phyloP scores from a whole-genome alignment of 306 rosid species.

The Acmispon strigosus region DNA sequence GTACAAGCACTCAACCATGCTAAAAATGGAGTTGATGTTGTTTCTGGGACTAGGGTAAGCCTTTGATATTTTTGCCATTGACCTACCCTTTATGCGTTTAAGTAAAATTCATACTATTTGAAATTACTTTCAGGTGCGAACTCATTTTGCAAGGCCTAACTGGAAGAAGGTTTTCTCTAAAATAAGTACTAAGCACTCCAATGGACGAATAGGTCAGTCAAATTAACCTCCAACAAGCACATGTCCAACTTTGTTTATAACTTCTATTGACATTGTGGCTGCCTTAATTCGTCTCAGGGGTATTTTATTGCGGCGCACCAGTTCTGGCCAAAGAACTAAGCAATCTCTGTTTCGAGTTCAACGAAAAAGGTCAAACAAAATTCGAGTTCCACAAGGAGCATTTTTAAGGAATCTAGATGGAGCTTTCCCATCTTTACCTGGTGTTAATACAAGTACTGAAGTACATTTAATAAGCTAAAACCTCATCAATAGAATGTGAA shows the following conservation, averaged over 20 bases:
- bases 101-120: not conserved
- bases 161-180: slow-evolving; percentile 93
- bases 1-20: slow-evolving; percentile 98
- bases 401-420: slow-evolving; percentile 37
- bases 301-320: slow-evolving; percentile 91
- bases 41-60: slow-evolving; percentile 86
- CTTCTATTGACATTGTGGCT: slow-evolving; percentile 9
- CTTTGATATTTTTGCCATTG: not conserved
- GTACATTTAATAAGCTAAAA: slow-evolving; percentile 23
- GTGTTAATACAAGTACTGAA: not conserved
- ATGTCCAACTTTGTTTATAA: not conserved
- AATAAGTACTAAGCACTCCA: slow-evolving; percentile 69
- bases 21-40: slow-evolving; percentile 88
- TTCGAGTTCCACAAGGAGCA: slow-evolving; percentile 97
- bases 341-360: slow-evolving; percentile 83
- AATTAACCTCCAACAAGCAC: not conserved
- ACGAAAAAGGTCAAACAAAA: slow-evolving; percentile 81
- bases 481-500: slow-evolving; percentile 6
- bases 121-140: slow-evolving; percentile 55
- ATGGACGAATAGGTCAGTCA: slow-evolving; percentile 76
- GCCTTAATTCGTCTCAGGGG: slow-evolving; percentile 44
- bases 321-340: slow-evolving; percentile 81
- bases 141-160: slow-evolving; percentile 96
- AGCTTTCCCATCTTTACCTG: not conserved
- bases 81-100: not conserved